Base-by-base conservation (phyloP, 2,329 filamentous ascomycete species). In the Fusarium denticulatum region DNA sequence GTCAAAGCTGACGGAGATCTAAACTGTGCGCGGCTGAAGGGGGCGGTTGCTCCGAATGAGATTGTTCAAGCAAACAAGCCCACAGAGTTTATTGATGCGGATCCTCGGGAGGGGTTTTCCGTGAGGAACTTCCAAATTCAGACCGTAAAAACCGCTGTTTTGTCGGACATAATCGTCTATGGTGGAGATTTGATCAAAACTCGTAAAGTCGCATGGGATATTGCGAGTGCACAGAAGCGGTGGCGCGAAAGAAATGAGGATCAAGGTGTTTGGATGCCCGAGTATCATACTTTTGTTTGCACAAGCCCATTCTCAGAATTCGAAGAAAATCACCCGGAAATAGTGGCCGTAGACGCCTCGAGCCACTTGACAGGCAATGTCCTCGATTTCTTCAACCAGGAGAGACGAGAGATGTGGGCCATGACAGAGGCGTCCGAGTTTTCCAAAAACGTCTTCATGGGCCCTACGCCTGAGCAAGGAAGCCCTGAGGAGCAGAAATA, bases 81-180 rank as follows among this genome's bases (percentile, higher is more conserved):
- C 22, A 83, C 88, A 49, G 87, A 91, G 28, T 97, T 99, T 79
- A 84, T 95, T 69, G 94, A 97, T 47, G 88, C 92, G 45, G 96
- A 99, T 79, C 96, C 96, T 3, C 89, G 86, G 63, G 94, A 97
- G 74, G 96, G 96, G 14, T 98, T 98, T 80, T 97, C 94, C 9
- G 95, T 98, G 47, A 91, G 96, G 50, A 98, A 98, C 81, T 99
- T 99, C 80, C 96, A 98, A 77, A 98, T 98, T 43, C 96, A 99
- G 82, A 89, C 94, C 1, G 93, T 93, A 66, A 99, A 99, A 81
- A 86, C 94, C 73, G 95, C 95, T 61, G 90, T 93, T 73, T 89
- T 96, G 14, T 98, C 95, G 2, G 96, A 99, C 80, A 94, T 99
- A 72, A 88, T 99, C 45, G 89, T 99, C 2, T 99, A 99, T 80